Base-by-base conservation (phyloP, 1,284 basidiomycete genomes). In the Apiotrichum gamsii region DNA sequence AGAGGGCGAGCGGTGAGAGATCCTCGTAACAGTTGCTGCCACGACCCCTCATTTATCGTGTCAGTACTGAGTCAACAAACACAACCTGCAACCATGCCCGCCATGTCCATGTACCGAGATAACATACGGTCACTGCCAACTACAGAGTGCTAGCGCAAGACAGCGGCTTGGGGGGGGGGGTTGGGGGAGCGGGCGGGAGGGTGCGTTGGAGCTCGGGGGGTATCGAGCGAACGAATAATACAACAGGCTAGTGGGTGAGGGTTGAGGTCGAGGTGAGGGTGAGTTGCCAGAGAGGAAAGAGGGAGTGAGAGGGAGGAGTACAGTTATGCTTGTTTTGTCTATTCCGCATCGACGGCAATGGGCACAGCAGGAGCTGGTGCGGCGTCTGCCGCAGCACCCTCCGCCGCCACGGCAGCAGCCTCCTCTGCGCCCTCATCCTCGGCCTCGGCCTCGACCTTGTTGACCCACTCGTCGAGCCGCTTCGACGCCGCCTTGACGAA, bases 391-490 rank as follows among this genome's bases (percentile, higher is more conserved):
- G 32, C 31, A 16, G 33, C 41, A 18, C n/a, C 39, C 19, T 11
- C 39, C 5, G 10, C 39, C 8, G 31, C 40, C 10, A 21, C 31
- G 19, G 11, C 40, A 5, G 19, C 31, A 15, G 31, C 40, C 11
- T 3, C 21, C n/a, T 44, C 43, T 13, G 14, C 18, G 25, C 18
- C 39, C 29, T 40, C 39, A 18, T 45, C 49, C 35, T 34, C 46
- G 21, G 45, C 47, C n/a, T 54, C 58, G 24, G 58, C 57, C 16
- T 56, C 49, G 39, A 46, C 57, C 41, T 57, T 59, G 30, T 59
- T 58, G 24, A 61, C 49, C 50, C 52, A 64, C 15, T 52, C 56
- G 19, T 60, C 54, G 19, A 58, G 43, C 11, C 58, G 52, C 48
- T 56, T 54, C 23, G 48, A 47, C 5, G 57, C 57, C 8, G 24